phyloP scores from a whole-genome alignment of 202 grass and related monocot species.

The Musa balbisiana region DNA sequence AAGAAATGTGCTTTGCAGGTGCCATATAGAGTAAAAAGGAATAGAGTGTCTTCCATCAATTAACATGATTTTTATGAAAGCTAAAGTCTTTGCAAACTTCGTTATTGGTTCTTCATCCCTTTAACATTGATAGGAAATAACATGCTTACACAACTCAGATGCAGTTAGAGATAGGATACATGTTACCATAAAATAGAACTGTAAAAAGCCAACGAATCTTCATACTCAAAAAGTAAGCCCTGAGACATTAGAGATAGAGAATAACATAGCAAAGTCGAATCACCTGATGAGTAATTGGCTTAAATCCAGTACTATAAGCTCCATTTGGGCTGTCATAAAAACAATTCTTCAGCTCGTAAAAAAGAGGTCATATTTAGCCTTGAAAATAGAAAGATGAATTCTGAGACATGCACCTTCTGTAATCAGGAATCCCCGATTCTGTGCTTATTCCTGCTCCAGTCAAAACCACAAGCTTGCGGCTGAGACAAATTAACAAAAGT shows the following conservation, averaged over 20 bases:
- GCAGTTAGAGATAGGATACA: not conserved
- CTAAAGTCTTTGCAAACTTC: too few relatives aligned
- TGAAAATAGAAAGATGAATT: conserved; percentile 5
- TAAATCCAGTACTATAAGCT: conserved; percentile 95
- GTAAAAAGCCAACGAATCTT: not conserved
- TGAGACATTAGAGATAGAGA: not conserved
- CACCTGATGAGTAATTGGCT: conserved; percentile 97
- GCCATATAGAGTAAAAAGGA: too few relatives aligned
- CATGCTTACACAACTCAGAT: not conserved
- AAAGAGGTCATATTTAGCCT: not conserved
- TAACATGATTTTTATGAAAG: too few relatives aligned
- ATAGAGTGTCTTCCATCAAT: too few relatives aligned
- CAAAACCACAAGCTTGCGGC: conserved; percentile 75
- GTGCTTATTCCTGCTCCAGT: conserved; percentile 96
- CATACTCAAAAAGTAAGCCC: not conserved
- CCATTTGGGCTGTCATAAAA: conserved; percentile 67
- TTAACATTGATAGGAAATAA: not conserved
- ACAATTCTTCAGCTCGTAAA: conserved; percentile 7
- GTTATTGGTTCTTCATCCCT: not conserved
- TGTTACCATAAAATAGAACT: not conserved
- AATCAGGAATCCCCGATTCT: conserved; percentile 93
- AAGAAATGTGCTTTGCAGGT: too few relatives aligned
- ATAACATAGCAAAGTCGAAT: not conserved
- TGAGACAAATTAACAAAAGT: conserved; percentile 38
- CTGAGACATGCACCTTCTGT: conserved; percentile 53